Evolutionary conservation across 1,284 basidiomycete species (phyloP).

Genomic region (Xerocomus amazonicus): DNA sequence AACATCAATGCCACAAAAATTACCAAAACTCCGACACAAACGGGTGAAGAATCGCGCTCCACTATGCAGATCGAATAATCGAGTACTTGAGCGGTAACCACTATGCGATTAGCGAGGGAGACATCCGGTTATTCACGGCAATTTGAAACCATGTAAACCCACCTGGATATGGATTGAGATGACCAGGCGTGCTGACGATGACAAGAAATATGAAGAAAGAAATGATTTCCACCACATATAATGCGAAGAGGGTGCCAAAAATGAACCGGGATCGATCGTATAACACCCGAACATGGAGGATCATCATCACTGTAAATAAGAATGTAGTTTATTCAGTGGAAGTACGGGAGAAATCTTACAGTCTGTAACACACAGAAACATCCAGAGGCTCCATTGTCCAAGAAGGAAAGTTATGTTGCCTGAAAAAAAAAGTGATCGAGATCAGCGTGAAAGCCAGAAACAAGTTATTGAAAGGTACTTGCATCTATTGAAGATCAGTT

Average conservation of each 20-base stretch:
- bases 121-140: too few relatives aligned
- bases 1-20: neutral
- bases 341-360: neutral
- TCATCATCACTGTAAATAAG: neutral
- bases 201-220: neutral
- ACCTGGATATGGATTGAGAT: too few relatives aligned
- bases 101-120: too few relatives aligned
- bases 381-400: neutral
- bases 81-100: too few relatives aligned
- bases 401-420: neutral
- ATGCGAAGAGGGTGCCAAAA: neutral
- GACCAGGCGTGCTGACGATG: neutral
- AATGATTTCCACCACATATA: neutral
- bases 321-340: neutral
- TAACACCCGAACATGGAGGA: neutral
- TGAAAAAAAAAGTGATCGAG: neutral
- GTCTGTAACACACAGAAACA: neutral
- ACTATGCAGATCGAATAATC: too few relatives aligned
- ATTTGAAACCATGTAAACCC: too few relatives aligned
- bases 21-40: too few relatives aligned
- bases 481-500: neutral
- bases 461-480: neutral
- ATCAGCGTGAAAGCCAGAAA: too few relatives aligned
- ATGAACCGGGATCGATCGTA: neutral
- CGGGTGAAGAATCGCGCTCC: too few relatives aligned